phyloP scores from a whole-genome alignment of 2,329 filamentous ascomycete species.

The Chaetomium olivaceum region DNA sequence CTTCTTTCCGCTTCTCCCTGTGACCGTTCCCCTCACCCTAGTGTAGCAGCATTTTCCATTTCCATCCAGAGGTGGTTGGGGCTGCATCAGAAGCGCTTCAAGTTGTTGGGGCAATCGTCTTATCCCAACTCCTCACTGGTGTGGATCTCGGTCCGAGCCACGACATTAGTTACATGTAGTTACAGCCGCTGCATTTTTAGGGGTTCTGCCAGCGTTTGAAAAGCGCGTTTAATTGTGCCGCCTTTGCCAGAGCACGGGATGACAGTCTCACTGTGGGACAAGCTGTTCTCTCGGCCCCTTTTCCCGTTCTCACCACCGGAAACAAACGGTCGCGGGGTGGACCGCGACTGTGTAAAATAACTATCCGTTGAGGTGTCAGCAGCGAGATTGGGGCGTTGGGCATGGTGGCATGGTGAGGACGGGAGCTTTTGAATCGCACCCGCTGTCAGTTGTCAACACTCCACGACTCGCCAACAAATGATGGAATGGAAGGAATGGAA shows the following conservation, averaged over 20 bases:
- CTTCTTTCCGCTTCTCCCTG: background rate
- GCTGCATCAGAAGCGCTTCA: slow-evolving; percentile 15
- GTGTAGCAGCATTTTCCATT: background rate
- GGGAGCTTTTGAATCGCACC: background rate
- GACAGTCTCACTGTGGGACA: slow-evolving; percentile 4
- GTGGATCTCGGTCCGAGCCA: slow-evolving; percentile 5
- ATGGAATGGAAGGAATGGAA: background rate
- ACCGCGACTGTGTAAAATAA: background rate
- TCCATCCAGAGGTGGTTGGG: background rate
- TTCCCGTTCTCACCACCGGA: background rate
- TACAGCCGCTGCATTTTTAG: background rate
- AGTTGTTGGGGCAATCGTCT: slow-evolving; percentile 1
- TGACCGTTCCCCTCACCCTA: background rate
- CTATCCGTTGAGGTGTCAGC: background rate
- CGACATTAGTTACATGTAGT: no score
- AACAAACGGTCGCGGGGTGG: background rate
- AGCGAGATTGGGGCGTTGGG: background rate
- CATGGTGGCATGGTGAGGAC: background rate
- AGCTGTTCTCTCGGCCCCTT: background rate
- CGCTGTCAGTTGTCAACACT: background rate
- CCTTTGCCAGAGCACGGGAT: background rate
- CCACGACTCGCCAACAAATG: background rate
- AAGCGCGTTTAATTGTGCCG: background rate
- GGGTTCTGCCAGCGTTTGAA: background rate
- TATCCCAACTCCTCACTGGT: slow-evolving; percentile 5